phyloP scores from a whole-genome alignment of 2,329 filamentous ascomycete genomes.

The Colletotrichum camelliae region DNA sequence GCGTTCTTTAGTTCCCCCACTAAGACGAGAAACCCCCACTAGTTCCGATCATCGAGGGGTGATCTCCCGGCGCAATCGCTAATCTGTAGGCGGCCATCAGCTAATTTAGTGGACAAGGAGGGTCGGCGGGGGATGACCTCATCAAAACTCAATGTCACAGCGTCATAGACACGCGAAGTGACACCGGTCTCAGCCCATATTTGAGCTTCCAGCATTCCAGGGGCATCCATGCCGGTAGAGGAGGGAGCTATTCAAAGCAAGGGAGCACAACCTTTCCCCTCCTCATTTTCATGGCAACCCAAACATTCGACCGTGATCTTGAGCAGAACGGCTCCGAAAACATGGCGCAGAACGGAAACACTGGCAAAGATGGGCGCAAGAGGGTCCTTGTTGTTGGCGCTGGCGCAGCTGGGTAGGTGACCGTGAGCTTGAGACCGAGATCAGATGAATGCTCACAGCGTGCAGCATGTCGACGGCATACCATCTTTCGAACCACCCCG shows the following conservation, averaged over 20 bases:
- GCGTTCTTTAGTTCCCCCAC: neutral
- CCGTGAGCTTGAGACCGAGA: neutral
- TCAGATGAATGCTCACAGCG: neutral
- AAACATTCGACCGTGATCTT: neutral
- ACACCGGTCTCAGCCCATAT: neutral
- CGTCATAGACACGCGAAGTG: conserved; percentile 18
- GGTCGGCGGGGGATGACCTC: conserved; percentile 11
- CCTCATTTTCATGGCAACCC: neutral
- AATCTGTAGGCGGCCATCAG: neutral
- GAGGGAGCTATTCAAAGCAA: neutral
- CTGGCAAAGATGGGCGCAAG: conserved; percentile 27
- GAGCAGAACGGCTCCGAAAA: conserved; percentile 4
- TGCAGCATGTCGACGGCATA: conserved; percentile 61
- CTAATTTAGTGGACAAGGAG: neutral
- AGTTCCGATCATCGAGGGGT: conserved; percentile 13
- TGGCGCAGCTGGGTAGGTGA: conserved; percentile 41
- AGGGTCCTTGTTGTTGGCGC: conserved; percentile 45
- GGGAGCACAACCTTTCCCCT: neutral
- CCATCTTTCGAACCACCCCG: conserved; percentile 62
- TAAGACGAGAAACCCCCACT: neutral
- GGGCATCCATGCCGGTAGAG: neutral
- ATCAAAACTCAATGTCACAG: conserved; percentile 10
- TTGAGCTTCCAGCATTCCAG: neutral
- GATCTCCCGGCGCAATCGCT: conserved; percentile 8
- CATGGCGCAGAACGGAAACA: conserved; percentile 16